Conservation (phyloP, 2,329 filamentous ascomycete species). For the Penicillium brevicompactum region DNA sequence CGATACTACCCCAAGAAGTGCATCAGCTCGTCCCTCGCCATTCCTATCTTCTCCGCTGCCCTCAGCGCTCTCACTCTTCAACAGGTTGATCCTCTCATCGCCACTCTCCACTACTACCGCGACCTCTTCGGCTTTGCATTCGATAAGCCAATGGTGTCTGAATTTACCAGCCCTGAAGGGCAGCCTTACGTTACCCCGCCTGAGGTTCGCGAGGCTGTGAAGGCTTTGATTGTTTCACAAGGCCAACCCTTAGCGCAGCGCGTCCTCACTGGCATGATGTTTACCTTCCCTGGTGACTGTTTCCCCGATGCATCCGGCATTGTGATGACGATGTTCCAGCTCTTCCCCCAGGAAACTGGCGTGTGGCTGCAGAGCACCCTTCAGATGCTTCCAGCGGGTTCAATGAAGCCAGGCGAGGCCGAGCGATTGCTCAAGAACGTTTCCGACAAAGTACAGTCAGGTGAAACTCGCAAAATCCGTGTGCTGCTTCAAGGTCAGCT, state of each 20-base stretch:
- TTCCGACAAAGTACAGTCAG: conserved; percentile 70
- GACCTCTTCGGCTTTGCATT: conserved; percentile 89
- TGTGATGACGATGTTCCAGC: conserved; percentile 84
- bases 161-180: conserved; percentile 64
- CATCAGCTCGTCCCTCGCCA: conserved; percentile 75
- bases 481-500: conserved; percentile 69
- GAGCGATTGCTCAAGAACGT: conserved; percentile 80
- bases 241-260: conserved; percentile 83
- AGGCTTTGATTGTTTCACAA: conserved; percentile 67
- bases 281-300: conserved; percentile 93
- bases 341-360: conserved; percentile 77
- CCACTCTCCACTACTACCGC: conserved; percentile 88
- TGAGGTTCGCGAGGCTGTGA: conserved; percentile 73
- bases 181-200: conserved; percentile 62
- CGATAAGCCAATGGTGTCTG: conserved; percentile 62
- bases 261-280: conserved; percentile 98
- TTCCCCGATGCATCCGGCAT: conserved; percentile 93
- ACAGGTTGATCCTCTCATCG: conserved; percentile 87
- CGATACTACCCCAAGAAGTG: conserved; percentile 89
- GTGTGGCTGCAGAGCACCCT: conserved; percentile 84
- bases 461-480: conserved; percentile 76
- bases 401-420: conserved; percentile 76
- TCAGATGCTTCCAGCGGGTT: conserved; percentile 78
- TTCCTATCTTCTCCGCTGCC: conserved; percentile 82
- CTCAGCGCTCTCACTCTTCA: conserved; percentile 84